phyloP scores from a whole-genome alignment of 2,329 filamentous ascomycete species.

The Graphilbum fragrans region DNA sequence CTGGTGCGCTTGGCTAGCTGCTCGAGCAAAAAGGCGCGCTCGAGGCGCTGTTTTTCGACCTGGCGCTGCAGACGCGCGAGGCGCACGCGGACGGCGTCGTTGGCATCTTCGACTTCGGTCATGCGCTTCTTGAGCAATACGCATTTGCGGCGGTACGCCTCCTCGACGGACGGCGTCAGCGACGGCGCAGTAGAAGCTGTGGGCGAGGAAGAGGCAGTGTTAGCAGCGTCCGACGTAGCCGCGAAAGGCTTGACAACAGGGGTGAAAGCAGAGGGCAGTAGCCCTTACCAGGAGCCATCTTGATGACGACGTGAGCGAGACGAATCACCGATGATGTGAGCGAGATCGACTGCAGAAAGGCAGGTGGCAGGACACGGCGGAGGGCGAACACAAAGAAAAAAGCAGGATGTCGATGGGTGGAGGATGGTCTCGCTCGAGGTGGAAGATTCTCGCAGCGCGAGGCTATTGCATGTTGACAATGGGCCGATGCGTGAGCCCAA shows the following conservation, averaged over 20 bases:
- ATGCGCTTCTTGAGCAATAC: constrained; percentile 87
- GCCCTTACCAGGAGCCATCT: too few species aligned
- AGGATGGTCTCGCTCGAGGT: too few species aligned
- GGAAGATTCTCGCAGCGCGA: background rate
- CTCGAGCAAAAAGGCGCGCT: constrained; percentile 64
- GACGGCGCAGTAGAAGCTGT: constrained; percentile 24
- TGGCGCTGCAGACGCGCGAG: constrained; percentile 71
- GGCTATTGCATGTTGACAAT: background rate
- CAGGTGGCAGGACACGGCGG: too few species aligned
- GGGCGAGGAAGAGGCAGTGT: background rate
- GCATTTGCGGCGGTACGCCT: constrained; percentile 93
- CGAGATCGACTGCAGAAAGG: too few species aligned
- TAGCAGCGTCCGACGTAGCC: too few species aligned
- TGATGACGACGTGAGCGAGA: too few species aligned
- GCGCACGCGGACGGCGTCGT: constrained; percentile 70
- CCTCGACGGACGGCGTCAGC: constrained; percentile 80
- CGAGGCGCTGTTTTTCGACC: constrained; percentile 83
- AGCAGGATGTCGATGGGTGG: too few species aligned
- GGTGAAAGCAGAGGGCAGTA: too few species aligned
- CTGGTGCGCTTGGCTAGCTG: constrained; percentile 64
- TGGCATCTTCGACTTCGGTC: constrained; percentile 82
- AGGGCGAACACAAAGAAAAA: too few species aligned
- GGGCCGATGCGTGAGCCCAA: background rate
- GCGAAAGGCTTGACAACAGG: too few species aligned
- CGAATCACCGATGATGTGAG: too few species aligned